phyloP scores from a whole-genome alignment of 805 yeast species.

The Candida montana region DNA sequence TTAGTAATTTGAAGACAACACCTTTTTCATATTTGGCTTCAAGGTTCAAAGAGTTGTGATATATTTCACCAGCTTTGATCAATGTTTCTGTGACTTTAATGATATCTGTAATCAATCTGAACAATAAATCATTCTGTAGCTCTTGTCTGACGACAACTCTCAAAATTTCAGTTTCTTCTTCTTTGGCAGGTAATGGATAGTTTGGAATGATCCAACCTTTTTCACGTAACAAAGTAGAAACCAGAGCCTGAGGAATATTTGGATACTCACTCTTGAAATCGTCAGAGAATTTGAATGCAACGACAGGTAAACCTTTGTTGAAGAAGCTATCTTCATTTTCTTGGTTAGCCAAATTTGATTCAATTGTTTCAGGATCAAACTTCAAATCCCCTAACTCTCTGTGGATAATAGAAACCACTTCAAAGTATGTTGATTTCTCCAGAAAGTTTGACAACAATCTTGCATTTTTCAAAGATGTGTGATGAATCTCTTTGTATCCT shows the following conservation, averaged over 20 bases:
- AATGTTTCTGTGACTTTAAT: slow-evolving; percentile 48
- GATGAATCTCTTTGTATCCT: slow-evolving; percentile 66
- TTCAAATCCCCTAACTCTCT: slow-evolving; percentile 40
- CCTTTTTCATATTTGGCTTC: slow-evolving; percentile 22
- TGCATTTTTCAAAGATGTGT: slow-evolving; percentile 63
- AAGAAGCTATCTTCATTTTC: slow-evolving; percentile 39
- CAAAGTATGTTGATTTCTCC: slow-evolving; percentile 62
- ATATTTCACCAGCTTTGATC: slow-evolving; percentile 38
- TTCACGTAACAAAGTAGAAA: slow-evolving; percentile 67
- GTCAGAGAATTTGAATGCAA: slow-evolving; percentile 71
- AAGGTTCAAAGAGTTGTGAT: slow-evolving; percentile 11
- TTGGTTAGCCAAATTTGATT: slow-evolving; percentile 25
- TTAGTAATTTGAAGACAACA: slow-evolving; percentile 41
- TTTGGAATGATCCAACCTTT: slow-evolving; percentile 88
- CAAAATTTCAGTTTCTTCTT: slow-evolving; percentile 60
- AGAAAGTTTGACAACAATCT: slow-evolving; percentile 56
- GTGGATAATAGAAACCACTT: slow-evolving; percentile 74
- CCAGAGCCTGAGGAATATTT: slow-evolving; percentile 73
- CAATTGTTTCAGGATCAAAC: slow-evolving; percentile 15
- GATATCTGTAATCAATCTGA: slow-evolving; percentile 58
- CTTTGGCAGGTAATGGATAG: slow-evolving; percentile 68
- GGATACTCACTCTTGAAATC: slow-evolving; percentile 57
- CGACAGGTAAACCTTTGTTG: slow-evolving; percentile 83
- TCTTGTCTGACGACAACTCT: slow-evolving; percentile 80
- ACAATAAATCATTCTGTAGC: slow-evolving; percentile 55